Evolutionary conservation across 108 stramenopile genomes (phyloP), one percentile per base, ranked within the genome.

Genomic region (Conticribra weissflogii): DNA sequence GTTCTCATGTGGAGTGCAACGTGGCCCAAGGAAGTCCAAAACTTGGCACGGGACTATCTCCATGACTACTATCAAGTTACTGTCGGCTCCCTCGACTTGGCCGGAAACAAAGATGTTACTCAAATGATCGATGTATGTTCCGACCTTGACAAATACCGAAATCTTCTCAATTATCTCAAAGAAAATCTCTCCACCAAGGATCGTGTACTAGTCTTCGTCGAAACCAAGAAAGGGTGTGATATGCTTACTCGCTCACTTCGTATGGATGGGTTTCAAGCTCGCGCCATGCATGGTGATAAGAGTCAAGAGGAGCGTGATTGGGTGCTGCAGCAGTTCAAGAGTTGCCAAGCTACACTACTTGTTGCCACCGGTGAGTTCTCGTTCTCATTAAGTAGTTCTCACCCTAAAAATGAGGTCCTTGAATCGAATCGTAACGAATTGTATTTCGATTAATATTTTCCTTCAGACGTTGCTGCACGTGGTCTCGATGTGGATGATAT

Each of bases 1-100:
- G 98, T 98, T 21, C 90, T 99, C 31, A 98, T 99, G 95, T 99
- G 97, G 97, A 83, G 83, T 8, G 99, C 99, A 5, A 99, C 98
- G 0, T 99, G 98, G 98, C 98, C 99, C 23, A 94, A 96, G 69
- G 97, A 93, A 49, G 96, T 99, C 21, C 90, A 97, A 83, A 71
- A 69, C 33, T 82, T 99, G 27, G 98, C 99, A 5, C 79, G 86
- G 12, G 98, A 99, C 67, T 99, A 97, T 71, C 68, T 99, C 17
- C 71, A 83, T 14, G 92, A 97, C 29, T 96, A 77, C 59, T 90
- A 93, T 63, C 95, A 98, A 80, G 98, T 99, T 8, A 97, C 93
- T 1, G 97, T 99, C 49, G 99, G 99, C 17, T 97, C 96, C n/a
- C 83, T 97, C 22, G 99, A 98, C 74, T 90, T 99, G 22, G 63